These are phyloP conservation scores for Aspergillus sp. DNA, from an alignment of 2,329 filamentous ascomycete genomes.

Conservation along the genomic window DNA sequence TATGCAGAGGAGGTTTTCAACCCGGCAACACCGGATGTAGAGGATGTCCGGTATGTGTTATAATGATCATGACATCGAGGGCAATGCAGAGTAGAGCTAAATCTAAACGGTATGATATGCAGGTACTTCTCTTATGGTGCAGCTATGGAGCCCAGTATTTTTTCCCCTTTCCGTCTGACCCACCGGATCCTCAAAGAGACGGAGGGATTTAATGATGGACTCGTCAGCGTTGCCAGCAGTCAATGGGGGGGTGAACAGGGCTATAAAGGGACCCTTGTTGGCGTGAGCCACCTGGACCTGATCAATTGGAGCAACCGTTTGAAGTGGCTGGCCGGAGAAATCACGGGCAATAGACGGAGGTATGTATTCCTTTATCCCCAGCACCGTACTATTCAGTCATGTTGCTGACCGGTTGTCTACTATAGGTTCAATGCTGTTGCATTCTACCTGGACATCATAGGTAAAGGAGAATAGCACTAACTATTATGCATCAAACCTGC, in stretches of 20 bases:
- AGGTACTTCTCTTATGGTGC: conserved; percentile 59
- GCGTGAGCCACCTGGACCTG: conserved; percentile 55
- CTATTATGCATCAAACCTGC: conserved; percentile 2
- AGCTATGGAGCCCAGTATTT: conserved; percentile 46
- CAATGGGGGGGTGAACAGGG: conserved; percentile 47
- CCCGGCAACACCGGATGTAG: conserved; percentile 47
- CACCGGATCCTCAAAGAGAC: conserved; percentile 46
- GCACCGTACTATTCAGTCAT: not conserved
- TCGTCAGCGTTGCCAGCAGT: conserved; percentile 53
- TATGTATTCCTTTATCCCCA: conserved; percentile 19
- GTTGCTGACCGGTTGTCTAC: not conserved
- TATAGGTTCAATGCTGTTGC: conserved; percentile 55
- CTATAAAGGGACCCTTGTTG: conserved; percentile 56
- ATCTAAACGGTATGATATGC: not conserved
- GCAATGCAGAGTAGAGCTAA: conserved; percentile 4
- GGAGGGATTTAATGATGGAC: conserved; percentile 55
- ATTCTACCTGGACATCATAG: conserved; percentile 59
- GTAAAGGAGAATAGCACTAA: conserved; percentile 30
- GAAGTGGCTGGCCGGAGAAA: conserved; percentile 50
- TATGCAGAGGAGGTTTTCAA: conserved; percentile 55
- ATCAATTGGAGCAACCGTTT: conserved; percentile 60
- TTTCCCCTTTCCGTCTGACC: conserved; percentile 50
- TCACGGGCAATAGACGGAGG: conserved; percentile 50
- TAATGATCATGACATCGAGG: not conserved
- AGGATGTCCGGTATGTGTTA: conserved; percentile 40